phyloP scores from a whole-genome alignment of 352 stramenopile genomes.

The Pythium coloratum region DNA sequence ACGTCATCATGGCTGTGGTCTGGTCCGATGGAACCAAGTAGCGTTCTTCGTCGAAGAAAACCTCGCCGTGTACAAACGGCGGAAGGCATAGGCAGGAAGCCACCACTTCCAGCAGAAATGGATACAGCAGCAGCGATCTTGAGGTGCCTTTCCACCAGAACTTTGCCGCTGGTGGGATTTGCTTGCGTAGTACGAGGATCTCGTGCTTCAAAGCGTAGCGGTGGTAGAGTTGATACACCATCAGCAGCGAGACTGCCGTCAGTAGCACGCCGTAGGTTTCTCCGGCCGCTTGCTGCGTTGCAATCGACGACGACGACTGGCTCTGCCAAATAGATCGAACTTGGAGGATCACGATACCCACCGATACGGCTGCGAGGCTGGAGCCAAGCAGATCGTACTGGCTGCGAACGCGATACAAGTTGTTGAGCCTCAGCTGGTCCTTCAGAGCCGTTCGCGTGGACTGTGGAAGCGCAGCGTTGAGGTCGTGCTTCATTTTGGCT shows the following conservation, averaged over 20 bases:
- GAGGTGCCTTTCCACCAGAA: slow-evolving; percentile 27
- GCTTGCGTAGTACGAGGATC: slow-evolving; percentile 51
- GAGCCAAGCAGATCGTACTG: slow-evolving; percentile 24
- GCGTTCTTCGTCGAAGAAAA: slow-evolving; percentile 49
- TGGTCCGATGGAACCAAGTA: slow-evolving; percentile 24
- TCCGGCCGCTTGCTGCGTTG: slow-evolving; percentile 31
- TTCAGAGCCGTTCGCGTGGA: slow-evolving; percentile 26
- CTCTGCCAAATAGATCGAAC: slow-evolving; percentile 59
- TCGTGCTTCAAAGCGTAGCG: slow-evolving; percentile 57
- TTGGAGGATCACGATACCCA: slow-evolving; percentile 48
- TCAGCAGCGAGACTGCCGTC: slow-evolving; percentile 37
- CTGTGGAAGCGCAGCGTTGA: slow-evolving; percentile 28
- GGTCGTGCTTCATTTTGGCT: slow-evolving; percentile 4
- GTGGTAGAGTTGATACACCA: slow-evolving; percentile 44
- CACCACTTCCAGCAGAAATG: slow-evolving; percentile 47
- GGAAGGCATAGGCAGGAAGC: slow-evolving; percentile 44
- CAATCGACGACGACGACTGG: slow-evolving; percentile 19
- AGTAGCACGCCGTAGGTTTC: slow-evolving; percentile 53
- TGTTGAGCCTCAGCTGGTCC: slow-evolving; percentile 16
- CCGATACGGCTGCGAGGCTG: slow-evolving; percentile 31
- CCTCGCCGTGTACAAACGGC: slow-evolving; percentile 45
- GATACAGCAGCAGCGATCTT: slow-evolving; percentile 34
- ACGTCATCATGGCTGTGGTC: background rate
- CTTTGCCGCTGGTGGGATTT: slow-evolving; percentile 30
- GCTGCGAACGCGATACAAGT: slow-evolving; percentile 19